phyloP scores from a whole-genome alignment of 2,329 filamentous ascomycete genomes.

The Cytospora paraplurivora region DNA sequence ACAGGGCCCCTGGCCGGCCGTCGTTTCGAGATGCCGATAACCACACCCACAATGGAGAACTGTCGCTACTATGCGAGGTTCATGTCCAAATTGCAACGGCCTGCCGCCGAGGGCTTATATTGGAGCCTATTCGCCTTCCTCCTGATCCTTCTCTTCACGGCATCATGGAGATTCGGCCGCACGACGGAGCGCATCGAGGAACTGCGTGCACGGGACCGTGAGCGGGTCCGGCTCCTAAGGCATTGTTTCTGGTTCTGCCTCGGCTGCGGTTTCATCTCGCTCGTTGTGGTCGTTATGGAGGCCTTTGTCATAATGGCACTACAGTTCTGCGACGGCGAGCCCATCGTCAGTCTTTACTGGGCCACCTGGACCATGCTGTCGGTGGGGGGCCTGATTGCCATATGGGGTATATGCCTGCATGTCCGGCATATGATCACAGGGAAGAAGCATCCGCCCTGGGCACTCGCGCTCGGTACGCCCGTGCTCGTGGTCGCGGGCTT shows the following conservation, averaged over 20 bases:
- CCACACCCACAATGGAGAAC: slow-evolving; percentile 20
- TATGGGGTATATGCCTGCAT: slow-evolving; percentile 58
- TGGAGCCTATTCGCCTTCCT: slow-evolving; percentile 25
- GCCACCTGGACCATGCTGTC: slow-evolving; percentile 64
- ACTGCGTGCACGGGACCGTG: slow-evolving; percentile 22
- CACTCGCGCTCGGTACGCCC: slow-evolving; percentile 60
- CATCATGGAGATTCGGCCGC: slow-evolving; percentile 26
- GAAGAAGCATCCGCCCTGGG: slow-evolving; percentile 59
- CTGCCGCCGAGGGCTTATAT: slow-evolving; percentile 21
- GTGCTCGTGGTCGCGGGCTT: slow-evolving; percentile 60
- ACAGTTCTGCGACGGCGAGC: slow-evolving; percentile 62
- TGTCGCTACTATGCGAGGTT: slow-evolving; percentile 27
- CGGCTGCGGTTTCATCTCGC: slow-evolving; percentile 48
- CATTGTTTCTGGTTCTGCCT: slow-evolving; percentile 47
- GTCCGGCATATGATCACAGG: slow-evolving; percentile 53
- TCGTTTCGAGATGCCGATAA: slow-evolving; percentile 6
- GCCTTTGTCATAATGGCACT: slow-evolving; percentile 55
- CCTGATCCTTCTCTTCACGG: slow-evolving; percentile 20
- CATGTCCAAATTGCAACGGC: slow-evolving; percentile 14
- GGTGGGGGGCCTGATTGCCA: slow-evolving; percentile 59
- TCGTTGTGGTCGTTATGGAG: slow-evolving; percentile 54
- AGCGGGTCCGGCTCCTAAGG: slow-evolving; percentile 42
- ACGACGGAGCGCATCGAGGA: slow-evolving; percentile 22
- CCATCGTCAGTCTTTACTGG: slow-evolving; percentile 63
- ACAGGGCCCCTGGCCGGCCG: slow-evolving; percentile 21